Evolutionary conservation across 805 yeast genomes (phyloP).

Genomic region (Grigorovia transvaalensis): DNA sequence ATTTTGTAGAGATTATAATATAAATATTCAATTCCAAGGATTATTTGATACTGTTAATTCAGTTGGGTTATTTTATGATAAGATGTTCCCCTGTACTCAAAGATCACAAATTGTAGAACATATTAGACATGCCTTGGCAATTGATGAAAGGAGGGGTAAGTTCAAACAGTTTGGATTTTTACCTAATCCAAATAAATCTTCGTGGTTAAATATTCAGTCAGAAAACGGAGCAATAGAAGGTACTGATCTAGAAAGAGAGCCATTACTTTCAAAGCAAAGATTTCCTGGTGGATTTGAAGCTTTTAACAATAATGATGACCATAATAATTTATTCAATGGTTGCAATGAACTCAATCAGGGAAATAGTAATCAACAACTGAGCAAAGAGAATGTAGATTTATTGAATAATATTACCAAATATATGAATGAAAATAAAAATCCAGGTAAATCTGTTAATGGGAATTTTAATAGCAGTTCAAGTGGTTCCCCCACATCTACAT

Average conservation of each 20-base stretch:
- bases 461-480: not conserved
- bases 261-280: not conserved
- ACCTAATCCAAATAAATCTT: slow-evolving; percentile 33
- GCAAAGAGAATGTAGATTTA: not conserved
- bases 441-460: not conserved
- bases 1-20: slow-evolving; percentile 36
- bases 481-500: not conserved
- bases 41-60: slow-evolving; percentile 63
- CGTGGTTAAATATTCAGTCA: slow-evolving; percentile 11
- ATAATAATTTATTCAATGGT: not conserved
- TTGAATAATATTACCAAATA: not conserved
- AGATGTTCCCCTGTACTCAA: slow-evolving; percentile 49
- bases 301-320: not conserved
- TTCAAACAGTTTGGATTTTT: slow-evolving; percentile 47
- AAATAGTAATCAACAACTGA: not conserved
- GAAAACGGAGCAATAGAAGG: not conserved
- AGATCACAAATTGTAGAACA: slow-evolving; percentile 42
- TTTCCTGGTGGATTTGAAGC: not conserved
- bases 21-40: slow-evolving; percentile 49
- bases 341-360: too few species aligned
- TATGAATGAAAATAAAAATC: not conserved
- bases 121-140: slow-evolving; percentile 55
- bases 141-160: slow-evolving; percentile 58
- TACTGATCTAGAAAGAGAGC: not conserved
- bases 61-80: slow-evolving; percentile 48